Evolutionary conservation across 441 rosid genomes (phyloP).

Genomic region (Arabidopsis hybrid): DNA sequence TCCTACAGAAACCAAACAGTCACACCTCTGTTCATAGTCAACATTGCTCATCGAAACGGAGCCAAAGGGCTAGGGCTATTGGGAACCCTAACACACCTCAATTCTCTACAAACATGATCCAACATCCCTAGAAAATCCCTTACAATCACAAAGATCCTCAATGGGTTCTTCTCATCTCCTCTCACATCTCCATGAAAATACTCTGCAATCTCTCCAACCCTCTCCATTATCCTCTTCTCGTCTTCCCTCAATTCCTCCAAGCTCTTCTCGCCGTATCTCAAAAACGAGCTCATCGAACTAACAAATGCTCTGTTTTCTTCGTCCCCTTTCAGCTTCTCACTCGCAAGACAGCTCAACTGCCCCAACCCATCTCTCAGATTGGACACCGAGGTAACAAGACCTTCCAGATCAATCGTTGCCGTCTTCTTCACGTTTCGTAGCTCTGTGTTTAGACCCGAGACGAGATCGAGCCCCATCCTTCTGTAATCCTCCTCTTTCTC

Average conservation of each 20-base stretch:
- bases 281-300: conserved; percentile 66
- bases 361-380: conserved; percentile 72
- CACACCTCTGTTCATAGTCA: conserved; percentile 26
- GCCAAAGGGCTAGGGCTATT: conserved; percentile 76
- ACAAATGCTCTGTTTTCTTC: conserved; percentile 62
- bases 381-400: conserved; percentile 82
- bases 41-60: conserved; percentile 61
- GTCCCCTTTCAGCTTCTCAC: conserved; percentile 46
- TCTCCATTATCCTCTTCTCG: conserved; percentile 72
- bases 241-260: conserved; percentile 72
- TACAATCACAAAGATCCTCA: conserved; percentile 92
- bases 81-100: conserved; percentile 70
- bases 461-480: conserved; percentile 94
- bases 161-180: conserved; percentile 88
- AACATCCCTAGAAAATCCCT: conserved; percentile 96
- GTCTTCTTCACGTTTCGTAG: conserved; percentile 93
- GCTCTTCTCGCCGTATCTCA: conserved; percentile 62
- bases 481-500: conserved; percentile 88
- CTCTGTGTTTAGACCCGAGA: conserved; percentile 78
- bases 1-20: conserved; percentile 36
- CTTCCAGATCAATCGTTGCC: conserved; percentile 85
- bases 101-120: conserved; percentile 92
- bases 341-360: conserved; percentile 57
- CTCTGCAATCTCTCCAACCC: conserved; percentile 82
- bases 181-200: conserved; percentile 89